A percentile compares a stretch with the other conserved stretches of the same genome.
These are phyloP conservation scores for Sicyos baderoa DNA, from an alignment of 306 rosid species.

Conservation along the genomic window DNA sequence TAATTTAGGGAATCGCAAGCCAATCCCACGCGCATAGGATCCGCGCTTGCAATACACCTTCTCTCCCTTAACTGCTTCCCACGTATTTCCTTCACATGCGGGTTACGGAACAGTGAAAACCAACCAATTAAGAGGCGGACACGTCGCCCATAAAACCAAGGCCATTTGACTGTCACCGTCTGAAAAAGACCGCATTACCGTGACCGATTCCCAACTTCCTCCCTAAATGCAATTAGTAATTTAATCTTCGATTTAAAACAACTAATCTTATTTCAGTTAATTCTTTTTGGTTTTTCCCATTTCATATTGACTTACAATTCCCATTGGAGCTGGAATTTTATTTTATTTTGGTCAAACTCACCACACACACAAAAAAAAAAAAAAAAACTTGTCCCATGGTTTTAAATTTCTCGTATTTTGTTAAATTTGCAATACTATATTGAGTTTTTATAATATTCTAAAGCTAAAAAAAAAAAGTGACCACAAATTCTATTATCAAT, in stretches of 20 bases:
- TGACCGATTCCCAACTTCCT: neutral
- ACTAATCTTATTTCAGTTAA: neutral
- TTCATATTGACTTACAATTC: too few species aligned
- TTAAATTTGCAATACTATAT: too few species aligned
- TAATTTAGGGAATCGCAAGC: neutral
- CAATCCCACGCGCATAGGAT: neutral
- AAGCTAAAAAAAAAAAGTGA: too few species aligned
- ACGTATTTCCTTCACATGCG: conserved; percentile 14
- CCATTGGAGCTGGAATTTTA: too few species aligned
- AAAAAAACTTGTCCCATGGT: too few species aligned
- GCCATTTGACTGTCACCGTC: conserved; percentile 5
- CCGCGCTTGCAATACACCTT: neutral
- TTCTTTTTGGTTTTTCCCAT: too few species aligned
- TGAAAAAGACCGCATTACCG: neutral
- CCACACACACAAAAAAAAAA: too few species aligned
- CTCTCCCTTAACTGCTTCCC: neutral
- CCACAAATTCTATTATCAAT: too few species aligned
- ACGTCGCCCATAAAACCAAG: neutral
- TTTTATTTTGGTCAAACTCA: too few species aligned
- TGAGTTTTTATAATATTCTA: too few species aligned
- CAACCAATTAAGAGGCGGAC: conserved; percentile 11
- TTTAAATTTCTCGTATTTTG: too few species aligned
- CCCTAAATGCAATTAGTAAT: neutral
- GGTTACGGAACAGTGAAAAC: conserved; percentile 6
- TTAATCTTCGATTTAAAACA: neutral